Evolutionary conservation across 106 monocot genomes (phyloP).

Genomic region (Dendrobium huoshanense): DNA sequence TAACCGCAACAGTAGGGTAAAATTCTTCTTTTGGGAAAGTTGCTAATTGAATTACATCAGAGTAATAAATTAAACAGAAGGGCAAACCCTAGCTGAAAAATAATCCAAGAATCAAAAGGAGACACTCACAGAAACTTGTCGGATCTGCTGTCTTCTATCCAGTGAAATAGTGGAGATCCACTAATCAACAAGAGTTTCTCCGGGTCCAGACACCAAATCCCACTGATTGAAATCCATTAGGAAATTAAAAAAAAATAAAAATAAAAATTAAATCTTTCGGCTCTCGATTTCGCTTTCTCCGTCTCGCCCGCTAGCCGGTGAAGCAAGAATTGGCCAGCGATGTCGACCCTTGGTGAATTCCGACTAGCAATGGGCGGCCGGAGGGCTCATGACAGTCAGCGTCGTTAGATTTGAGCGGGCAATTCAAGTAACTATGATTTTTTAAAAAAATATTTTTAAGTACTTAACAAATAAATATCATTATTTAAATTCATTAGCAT

Average conservation of each 20-base stretch:
- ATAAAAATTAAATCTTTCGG: neutral
- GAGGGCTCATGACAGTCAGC: no score
- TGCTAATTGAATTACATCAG: no score
- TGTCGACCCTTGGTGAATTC: no score
- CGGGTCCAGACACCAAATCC: neutral
- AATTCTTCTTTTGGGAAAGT: no score
- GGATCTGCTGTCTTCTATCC: neutral
- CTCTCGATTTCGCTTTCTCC: conserved; percentile 1
- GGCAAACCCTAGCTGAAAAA: neutral
- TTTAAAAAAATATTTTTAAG: no score
- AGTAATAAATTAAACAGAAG: neutral
- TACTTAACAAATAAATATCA: no score
- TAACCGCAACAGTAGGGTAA: no score
- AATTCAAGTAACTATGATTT: no score
- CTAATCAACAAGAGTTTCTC: neutral
- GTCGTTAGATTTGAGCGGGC: no score
- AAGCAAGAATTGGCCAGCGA: no score
- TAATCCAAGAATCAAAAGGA: neutral
- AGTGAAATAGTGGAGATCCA: neutral
- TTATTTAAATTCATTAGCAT: no score
- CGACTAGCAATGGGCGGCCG: no score
- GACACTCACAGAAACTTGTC: neutral
- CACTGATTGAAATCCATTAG: neutral
- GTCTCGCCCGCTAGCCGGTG: neutral
- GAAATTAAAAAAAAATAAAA: neutral